Conservation (phyloP, 2,329 filamentous ascomycete genomes). For the Pleoardoris graminearum region DNA sequence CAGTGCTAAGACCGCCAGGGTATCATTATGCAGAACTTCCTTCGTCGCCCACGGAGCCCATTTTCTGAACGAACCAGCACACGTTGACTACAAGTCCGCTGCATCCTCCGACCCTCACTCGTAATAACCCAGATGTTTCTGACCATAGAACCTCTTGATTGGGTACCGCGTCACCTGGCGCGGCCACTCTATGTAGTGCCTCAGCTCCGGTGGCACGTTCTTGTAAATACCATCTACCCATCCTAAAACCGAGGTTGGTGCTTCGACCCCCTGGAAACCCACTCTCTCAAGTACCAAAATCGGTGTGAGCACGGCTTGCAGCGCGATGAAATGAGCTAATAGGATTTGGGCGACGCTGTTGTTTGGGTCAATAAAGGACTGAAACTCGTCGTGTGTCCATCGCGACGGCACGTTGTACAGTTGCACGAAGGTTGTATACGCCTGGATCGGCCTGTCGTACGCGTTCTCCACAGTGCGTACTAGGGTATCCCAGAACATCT, state of each 20-base stretch:
- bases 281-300: slow-evolving; percentile 42
- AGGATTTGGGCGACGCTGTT: slow-evolving; percentile 51
- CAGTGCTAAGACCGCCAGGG: slow-evolving; percentile 11
- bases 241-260: slow-evolving; percentile 33
- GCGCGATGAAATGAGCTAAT: slow-evolving; percentile 53
- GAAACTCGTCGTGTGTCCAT: slow-evolving; percentile 48
- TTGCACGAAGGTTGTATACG: slow-evolving; percentile 49
- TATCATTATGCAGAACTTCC: slow-evolving; percentile 11
- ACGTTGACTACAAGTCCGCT: neutral
- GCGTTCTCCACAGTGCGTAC: slow-evolving; percentile 31
- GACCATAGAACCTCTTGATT: slow-evolving; percentile 31
- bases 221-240: slow-evolving; percentile 43
- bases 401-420: slow-evolving; percentile 48
- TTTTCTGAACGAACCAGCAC: neutral
- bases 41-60: neutral
- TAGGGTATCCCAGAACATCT: slow-evolving; percentile 31
- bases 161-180: slow-evolving; percentile 36
- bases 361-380: slow-evolving; percentile 48
- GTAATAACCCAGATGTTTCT: slow-evolving; percentile 23
- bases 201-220: slow-evolving; percentile 26
- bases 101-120: slow-evolving; percentile 9
- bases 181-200: slow-evolving; percentile 37
- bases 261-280: slow-evolving; percentile 39
- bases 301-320: slow-evolving; percentile 51
- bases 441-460: slow-evolving; percentile 37